phyloP scores from a whole-genome alignment of 1,284 basidiomycete species.

The Austroboletus novae-zelandiae region DNA sequence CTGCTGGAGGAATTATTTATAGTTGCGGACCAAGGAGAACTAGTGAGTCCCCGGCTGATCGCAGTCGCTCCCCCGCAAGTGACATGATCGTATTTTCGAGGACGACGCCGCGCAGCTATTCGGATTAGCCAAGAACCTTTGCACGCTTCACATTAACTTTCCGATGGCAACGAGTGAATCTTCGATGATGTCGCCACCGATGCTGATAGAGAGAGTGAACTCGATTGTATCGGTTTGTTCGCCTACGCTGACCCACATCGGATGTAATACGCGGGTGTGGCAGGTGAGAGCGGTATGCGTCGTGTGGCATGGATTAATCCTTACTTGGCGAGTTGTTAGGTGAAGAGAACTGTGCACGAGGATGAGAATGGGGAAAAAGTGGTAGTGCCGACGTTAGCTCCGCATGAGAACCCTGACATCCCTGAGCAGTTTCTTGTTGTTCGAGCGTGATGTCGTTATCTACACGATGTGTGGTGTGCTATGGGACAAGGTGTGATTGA shows the following conservation, averaged over 20 bases:
- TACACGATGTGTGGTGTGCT: not conserved
- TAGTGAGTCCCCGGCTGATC: conserved; percentile 40
- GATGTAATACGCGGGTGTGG: conserved; percentile 52
- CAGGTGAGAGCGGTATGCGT: conserved; percentile 37
- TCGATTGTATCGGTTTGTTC: conserved; percentile 42
- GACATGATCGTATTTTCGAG: conserved; percentile 32
- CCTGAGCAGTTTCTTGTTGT: conserved; percentile 73
- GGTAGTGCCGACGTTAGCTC: conserved; percentile 40
- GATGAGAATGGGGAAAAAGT: conserved; percentile 39
- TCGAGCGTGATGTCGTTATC: conserved; percentile 27
- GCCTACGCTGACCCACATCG: conserved; percentile 44
- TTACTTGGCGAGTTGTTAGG: conserved; percentile 35
- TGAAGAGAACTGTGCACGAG: conserved; percentile 41
- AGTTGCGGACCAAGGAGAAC: conserved; percentile 43
- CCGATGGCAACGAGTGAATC: conserved; percentile 12
- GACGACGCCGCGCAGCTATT: conserved; percentile 36
- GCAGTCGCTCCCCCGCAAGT: not conserved
- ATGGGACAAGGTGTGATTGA: not conserved
- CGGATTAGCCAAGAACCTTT: conserved; percentile 30
- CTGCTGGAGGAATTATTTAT: conserved; percentile 62
- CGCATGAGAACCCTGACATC: conserved; percentile 62
- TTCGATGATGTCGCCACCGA: conserved; percentile 21
- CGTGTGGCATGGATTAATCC: not conserved
- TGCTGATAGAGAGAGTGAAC: conserved; percentile 34
- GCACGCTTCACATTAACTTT: conserved; percentile 34